Evolutionary conservation across 148 eudicot species (phyloP).

Genomic region (Drosera capensis): DNA sequence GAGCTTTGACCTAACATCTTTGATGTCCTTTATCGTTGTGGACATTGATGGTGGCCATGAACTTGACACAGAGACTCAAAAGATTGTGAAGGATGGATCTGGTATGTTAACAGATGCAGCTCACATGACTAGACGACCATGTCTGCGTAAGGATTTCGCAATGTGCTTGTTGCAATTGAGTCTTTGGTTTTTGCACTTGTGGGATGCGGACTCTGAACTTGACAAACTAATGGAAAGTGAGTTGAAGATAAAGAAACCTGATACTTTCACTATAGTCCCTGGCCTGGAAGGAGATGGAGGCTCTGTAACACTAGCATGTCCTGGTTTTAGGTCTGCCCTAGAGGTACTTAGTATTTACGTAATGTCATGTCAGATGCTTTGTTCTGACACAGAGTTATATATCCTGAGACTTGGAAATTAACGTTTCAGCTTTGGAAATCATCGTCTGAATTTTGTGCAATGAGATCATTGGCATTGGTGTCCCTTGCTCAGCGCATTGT

Average conservation of each 20-base stretch:
- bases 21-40: slow-evolving; percentile 36
- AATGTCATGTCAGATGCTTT: slow-evolving; percentile 10
- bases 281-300: slow-evolving; percentile 90
- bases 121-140: slow-evolving; percentile 15
- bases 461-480: slow-evolving; percentile 79
- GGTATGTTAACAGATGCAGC: slow-evolving; percentile 14
- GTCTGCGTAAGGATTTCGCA: slow-evolving; percentile 21
- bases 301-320: slow-evolving; percentile 76
- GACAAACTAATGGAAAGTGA: slow-evolving; percentile 58
- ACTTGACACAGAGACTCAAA: slow-evolving; percentile 8
- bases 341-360: slow-evolving; percentile 46
- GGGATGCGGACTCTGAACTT: slow-evolving; percentile 69
- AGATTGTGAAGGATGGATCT: slow-evolving; percentile 14
- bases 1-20: slow-evolving; percentile 56
- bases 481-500: slow-evolving; percentile 83
- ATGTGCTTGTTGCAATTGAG: slow-evolving; percentile 53
- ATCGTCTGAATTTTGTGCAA: slow-evolving; percentile 86
- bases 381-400: slow-evolving; percentile 1
- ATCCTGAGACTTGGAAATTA: slow-evolving; percentile 16
- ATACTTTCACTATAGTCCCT: slow-evolving; percentile 46
- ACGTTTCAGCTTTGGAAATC: slow-evolving; percentile 93
- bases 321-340: slow-evolving; percentile 44
- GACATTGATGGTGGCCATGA: slow-evolving; percentile 14
- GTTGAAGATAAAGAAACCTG: slow-evolving; percentile 59
- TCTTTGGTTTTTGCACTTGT: slow-evolving; percentile 78